These are phyloP conservation scores for Fonsecaea pedrosoi DNA, from an alignment of 2,329 filamentous ascomycete species.

Conservation along the genomic window DNA sequence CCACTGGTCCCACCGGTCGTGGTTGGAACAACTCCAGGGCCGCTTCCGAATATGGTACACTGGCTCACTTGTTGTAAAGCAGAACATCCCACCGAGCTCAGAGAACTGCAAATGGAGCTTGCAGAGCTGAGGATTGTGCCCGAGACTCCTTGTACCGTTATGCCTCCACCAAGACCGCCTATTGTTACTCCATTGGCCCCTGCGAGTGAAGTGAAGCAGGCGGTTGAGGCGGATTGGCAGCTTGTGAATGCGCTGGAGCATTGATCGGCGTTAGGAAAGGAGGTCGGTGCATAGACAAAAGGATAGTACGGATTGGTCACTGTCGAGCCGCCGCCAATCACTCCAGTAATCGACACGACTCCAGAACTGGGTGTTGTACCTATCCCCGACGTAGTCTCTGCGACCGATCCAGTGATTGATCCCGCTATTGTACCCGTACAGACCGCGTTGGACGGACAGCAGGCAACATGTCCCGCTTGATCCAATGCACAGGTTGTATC, in stretches of 20 bases:
- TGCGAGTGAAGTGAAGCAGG: slow-evolving; percentile 54
- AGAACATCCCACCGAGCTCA: slow-evolving; percentile 57
- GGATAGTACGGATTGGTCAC: slow-evolving; percentile 57
- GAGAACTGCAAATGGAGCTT: slow-evolving; percentile 54
- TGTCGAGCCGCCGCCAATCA: slow-evolving; percentile 36
- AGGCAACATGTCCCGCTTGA: slow-evolving; percentile 63
- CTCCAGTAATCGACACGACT: slow-evolving; percentile 44
- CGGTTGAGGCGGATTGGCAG: slow-evolving; percentile 57
- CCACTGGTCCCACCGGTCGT: slow-evolving; percentile 38
- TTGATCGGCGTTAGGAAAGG: slow-evolving; percentile 57
- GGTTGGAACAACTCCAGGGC: slow-evolving; percentile 35
- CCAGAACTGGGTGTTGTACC: slow-evolving; percentile 42
- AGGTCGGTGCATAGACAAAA: slow-evolving; percentile 61
- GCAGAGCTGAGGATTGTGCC: slow-evolving; percentile 51
- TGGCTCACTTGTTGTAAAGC: slow-evolving; percentile 54
- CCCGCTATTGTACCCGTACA: slow-evolving; percentile 63
- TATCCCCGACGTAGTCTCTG: slow-evolving; percentile 37
- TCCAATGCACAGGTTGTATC: slow-evolving; percentile 64
- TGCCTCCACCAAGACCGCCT: slow-evolving; percentile 51
- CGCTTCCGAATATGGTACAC: slow-evolving; percentile 50
- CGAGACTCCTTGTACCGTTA: slow-evolving; percentile 55
- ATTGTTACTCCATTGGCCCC: slow-evolving; percentile 61
- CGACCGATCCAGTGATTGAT: slow-evolving; percentile 22
- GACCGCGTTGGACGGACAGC: slow-evolving; percentile 63
- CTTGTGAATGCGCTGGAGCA: slow-evolving; percentile 62